phyloP scores from a whole-genome alignment of 2,329 filamentous ascomycete species.

The Fusarium albosuccineum region DNA sequence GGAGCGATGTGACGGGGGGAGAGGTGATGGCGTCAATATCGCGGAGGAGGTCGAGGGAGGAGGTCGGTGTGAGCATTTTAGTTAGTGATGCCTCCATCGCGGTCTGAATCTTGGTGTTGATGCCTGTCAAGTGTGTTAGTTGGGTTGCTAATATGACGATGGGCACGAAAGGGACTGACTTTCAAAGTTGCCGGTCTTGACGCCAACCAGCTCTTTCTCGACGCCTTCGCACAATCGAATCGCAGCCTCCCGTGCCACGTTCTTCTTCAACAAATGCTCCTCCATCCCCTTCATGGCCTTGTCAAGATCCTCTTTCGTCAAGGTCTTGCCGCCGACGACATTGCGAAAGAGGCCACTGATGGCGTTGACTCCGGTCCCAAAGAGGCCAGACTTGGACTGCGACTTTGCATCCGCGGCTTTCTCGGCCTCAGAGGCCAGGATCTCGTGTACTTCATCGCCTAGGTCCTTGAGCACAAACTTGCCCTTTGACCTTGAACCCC shows the following conservation, averaged over 20 bases:
- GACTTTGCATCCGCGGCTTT: slow-evolving; percentile 62
- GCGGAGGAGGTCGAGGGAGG: slow-evolving; percentile 91
- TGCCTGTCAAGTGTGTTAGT: slow-evolving; percentile 59
- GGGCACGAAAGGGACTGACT: slow-evolving; percentile 54
- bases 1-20: slow-evolving; percentile 72
- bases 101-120: slow-evolving; percentile 83
- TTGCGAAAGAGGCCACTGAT: slow-evolving; percentile 93
- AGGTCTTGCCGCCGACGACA: slow-evolving; percentile 91
- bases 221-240: slow-evolving; percentile 92
- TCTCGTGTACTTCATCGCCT: slow-evolving; percentile 92
- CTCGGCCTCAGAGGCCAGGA: slow-evolving; percentile 81
- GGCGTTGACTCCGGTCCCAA: slow-evolving; percentile 83
- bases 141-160: neutral
- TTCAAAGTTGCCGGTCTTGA: slow-evolving; percentile 93
- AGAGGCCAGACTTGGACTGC: slow-evolving; percentile 71
- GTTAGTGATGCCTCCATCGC: slow-evolving; percentile 93
- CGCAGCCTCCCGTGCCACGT: slow-evolving; percentile 94
- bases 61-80: slow-evolving; percentile 96
- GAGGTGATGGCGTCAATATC: slow-evolving; percentile 86
- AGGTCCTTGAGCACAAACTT: slow-evolving; percentile 95
- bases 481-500: slow-evolving; percentile 89
- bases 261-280: slow-evolving; percentile 93
- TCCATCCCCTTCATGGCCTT: slow-evolving; percentile 97
- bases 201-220: slow-evolving; percentile 87
- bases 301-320: slow-evolving; percentile 89